Percentiles rank a stretch among this genome's conserved stretches.
Evolutionary conservation across 768 basidiomycete species (phyloP).

Genomic region (Mycena epipterygia): DNA sequence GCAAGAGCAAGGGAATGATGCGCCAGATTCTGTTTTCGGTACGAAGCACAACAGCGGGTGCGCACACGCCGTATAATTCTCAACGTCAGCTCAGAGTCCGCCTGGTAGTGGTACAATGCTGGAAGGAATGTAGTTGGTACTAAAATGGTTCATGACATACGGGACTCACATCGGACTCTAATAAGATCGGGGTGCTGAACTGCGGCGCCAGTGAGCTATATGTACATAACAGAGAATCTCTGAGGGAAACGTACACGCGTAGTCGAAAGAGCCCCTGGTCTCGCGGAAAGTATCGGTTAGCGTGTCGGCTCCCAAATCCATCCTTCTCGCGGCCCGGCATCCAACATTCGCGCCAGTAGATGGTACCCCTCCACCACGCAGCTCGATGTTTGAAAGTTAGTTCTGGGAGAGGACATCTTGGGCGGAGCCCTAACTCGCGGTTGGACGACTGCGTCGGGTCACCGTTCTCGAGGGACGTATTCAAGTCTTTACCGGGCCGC

Average conservation of each 20-base stretch:
- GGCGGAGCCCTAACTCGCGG: constrained; percentile 34
- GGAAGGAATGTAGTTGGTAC: too few species aligned
- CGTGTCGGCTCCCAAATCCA: constrained; percentile 88
- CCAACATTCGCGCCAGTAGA: constrained; percentile 64
- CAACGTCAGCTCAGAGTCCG: too few species aligned
- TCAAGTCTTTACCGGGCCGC: constrained; percentile 53
- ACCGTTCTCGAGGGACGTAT: constrained; percentile 23
- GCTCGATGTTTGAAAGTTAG: constrained; percentile 69
- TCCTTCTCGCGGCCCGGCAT: constrained; percentile 68
- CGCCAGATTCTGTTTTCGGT: too few species aligned
- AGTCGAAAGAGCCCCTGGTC: constrained; percentile 87
- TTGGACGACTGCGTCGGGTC: background rate
- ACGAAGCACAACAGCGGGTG: too few species aligned
- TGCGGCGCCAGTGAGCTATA: too few species aligned
- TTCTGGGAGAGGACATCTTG: constrained; percentile 53
- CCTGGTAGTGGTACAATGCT: too few species aligned
- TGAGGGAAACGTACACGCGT: constrained; percentile 68
- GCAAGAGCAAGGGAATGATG: too few species aligned
- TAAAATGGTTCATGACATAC: too few species aligned
- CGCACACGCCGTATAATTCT: too few species aligned
- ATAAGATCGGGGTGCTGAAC: too few species aligned
- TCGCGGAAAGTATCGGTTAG: constrained; percentile 92
- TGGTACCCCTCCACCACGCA: constrained; percentile 68
- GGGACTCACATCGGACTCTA: too few species aligned
- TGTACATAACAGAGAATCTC: too few species aligned